These are phyloP conservation scores for Kwoniella sp. DNA, from an alignment of 768 basidiomycete genomes.

Conservation along the genomic window DNA sequence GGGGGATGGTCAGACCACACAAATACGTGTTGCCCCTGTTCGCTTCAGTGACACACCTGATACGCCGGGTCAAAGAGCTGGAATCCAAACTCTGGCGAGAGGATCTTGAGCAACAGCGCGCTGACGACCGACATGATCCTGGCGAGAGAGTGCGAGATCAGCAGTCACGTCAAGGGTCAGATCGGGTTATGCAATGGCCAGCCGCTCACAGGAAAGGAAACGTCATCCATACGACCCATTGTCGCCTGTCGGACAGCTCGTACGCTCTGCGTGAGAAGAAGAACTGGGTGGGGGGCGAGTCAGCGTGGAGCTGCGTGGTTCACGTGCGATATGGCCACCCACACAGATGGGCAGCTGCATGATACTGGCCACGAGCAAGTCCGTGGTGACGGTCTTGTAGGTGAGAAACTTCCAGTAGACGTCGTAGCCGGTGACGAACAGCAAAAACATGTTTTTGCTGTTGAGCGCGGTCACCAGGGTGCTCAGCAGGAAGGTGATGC, in stretches of 20 bases:
- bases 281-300: background rate
- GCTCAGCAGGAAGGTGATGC: too few relatives aligned
- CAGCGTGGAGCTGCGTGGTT: background rate
- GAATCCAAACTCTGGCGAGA: background rate
- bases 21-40: too few relatives aligned
- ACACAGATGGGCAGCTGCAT: conserved; percentile 6
- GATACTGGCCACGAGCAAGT: background rate
- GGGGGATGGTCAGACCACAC: too few relatives aligned
- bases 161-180: too few relatives aligned
- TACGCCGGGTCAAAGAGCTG: background rate
- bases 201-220: background rate
- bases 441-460: conserved; percentile 4
- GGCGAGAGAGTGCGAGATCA: background rate
- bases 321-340: background rate
- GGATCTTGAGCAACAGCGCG: background rate
- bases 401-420: conserved; percentile 9
- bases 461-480: conserved; percentile 5
- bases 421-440: conserved; percentile 11
- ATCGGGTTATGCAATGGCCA: too few relatives aligned
- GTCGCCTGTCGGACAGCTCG: background rate
- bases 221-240: background rate
- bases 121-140: background rate
- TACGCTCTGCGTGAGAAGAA: conserved; percentile 14
- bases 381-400: conserved; percentile 2
- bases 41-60: background rate